phyloP scores from a whole-genome alignment of 1,139 yeast genomes.

The Yamadazyma taylorii region DNA sequence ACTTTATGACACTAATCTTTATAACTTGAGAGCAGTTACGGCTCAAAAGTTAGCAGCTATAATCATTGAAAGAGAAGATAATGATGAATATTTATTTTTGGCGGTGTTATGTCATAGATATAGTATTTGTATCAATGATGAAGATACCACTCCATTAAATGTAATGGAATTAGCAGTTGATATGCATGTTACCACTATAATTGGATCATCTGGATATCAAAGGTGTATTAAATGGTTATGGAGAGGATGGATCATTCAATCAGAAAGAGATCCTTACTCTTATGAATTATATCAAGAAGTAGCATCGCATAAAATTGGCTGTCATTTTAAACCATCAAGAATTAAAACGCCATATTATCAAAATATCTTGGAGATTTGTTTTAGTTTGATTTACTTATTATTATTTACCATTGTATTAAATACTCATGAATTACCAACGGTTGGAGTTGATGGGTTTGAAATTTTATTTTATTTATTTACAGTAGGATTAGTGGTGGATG shows the following conservation, averaged over 20 bases:
- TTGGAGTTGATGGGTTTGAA: slow-evolving; percentile 47
- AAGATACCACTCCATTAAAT: slow-evolving; percentile 60
- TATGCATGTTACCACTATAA: slow-evolving; percentile 75
- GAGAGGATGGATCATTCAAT: slow-evolving; percentile 90
- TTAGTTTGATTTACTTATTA: slow-evolving; percentile 63
- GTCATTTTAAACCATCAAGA: slow-evolving; percentile 83
- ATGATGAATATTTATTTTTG: slow-evolving; percentile 67
- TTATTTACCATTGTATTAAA: slow-evolving; percentile 69
- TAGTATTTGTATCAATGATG: slow-evolving; percentile 61
- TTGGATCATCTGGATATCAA: slow-evolving; percentile 80
- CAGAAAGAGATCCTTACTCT: slow-evolving; percentile 65
- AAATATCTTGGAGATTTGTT: slow-evolving; percentile 64
- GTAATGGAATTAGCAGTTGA: slow-evolving; percentile 87
- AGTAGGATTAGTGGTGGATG: slow-evolving; percentile 65
- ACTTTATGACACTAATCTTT: slow-evolving; percentile 67
- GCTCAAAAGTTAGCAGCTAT: slow-evolving; percentile 73
- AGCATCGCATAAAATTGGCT: slow-evolving; percentile 51
- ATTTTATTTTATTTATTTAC: slow-evolving; percentile 64
- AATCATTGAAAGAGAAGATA: slow-evolving; percentile 59
- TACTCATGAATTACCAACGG: slow-evolving; percentile 33
- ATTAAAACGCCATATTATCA: slow-evolving; percentile 85
- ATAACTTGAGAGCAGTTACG: slow-evolving; percentile 58
- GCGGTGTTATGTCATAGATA: slow-evolving; percentile 80
- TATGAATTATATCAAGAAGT: slow-evolving; percentile 66
- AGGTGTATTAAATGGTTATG: slow-evolving; percentile 87